Conservation (phyloP, 1,284 basidiomycete genomes). For the Gastroboletus turbinatus region DNA sequence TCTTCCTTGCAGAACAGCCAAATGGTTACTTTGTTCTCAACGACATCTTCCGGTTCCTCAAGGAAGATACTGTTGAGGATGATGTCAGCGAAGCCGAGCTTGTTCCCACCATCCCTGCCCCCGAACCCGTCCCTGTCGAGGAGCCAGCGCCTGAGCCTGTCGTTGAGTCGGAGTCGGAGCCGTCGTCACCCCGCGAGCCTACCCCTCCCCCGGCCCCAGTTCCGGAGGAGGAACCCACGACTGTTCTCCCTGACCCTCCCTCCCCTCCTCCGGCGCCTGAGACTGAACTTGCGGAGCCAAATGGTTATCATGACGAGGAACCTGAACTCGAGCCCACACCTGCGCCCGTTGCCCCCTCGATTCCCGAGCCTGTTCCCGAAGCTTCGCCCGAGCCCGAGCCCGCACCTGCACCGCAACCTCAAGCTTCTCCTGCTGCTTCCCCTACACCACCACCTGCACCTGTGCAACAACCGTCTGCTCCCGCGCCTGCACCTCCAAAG, state of each 20-base stretch:
- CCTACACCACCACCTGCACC: slow-evolving; percentile 37
- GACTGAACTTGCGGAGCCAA: slow-evolving; percentile 26
- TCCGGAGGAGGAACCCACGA: slow-evolving; percentile 36
- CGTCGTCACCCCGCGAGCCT: slow-evolving; percentile 26
- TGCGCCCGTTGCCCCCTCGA: slow-evolving; percentile 30
- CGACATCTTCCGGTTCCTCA: slow-evolving; percentile 99
- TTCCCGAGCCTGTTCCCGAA: slow-evolving; percentile 36
- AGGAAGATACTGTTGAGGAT: slow-evolving; percentile 90
- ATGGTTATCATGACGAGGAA: slow-evolving; percentile 30
- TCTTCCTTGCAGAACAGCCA: slow-evolving; percentile 99
- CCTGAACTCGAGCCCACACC: slow-evolving; percentile 33
- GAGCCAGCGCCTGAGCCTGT: slow-evolving; percentile 22
- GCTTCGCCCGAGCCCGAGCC: slow-evolving; percentile 42
- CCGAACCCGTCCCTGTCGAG: slow-evolving; percentile 37
- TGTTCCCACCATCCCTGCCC: slow-evolving; percentile 30
- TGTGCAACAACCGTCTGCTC: slow-evolving; percentile 32
- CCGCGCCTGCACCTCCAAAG: slow-evolving; percentile 39
- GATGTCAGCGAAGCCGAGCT: slow-evolving; percentile 52
- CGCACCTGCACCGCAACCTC: slow-evolving; percentile 35
- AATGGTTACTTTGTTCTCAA: slow-evolving; percentile 99
- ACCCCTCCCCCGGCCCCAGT: slow-evolving; percentile 39
- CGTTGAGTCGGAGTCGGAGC: slow-evolving; percentile 15
- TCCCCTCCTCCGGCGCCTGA: slow-evolving; percentile 29
- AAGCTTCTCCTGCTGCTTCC: slow-evolving; percentile 32
- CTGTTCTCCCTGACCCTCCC: slow-evolving; percentile 32